Base-by-base conservation (phyloP, 768 basidiomycete species). In the Daedaleopsis nitida region DNA sequence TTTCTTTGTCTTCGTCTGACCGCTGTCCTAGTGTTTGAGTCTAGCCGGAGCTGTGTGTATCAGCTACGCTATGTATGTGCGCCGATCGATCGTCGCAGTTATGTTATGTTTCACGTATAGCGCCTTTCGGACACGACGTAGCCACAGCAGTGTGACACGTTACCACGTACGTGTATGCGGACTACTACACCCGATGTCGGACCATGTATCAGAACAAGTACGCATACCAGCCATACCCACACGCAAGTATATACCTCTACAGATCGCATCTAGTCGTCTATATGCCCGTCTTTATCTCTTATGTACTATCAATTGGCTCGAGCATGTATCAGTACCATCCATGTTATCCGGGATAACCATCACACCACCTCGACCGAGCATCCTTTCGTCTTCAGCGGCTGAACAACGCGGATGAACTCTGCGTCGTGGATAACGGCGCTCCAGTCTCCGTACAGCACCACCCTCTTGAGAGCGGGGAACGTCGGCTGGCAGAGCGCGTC, bases 361-460 rank as follows among this genome's bases (percentile, higher is more conserved):
- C 34, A 56, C 23, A 19, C 39, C 10, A 61, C 38, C 56, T 73
- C 52, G 35, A 81, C 52, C 11, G 43, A 27, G 53, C 76, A 73
- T 6, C 77, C 76, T 27, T 71, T 76, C 13, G 70, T 66, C n/a
- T 50, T 59, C 50, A 84, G 62, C 32, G 67, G 39, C 75, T 68
- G 57, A 69, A 63, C 49, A 75, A 72, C 5, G 63, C 54, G 32
- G 47, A 66, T 61, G 82, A 63, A 82, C 21, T 73, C 76, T n/a
- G 72, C 66, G 63, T 83, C 77, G 0, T 58, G 48, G 9, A 77
- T 53, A 37, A 78, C 74, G 12, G 71, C 64, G 21, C 69, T 72
- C 86, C 87, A 88, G 50, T 83, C 74, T 12, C 86, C 86, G 59
- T 84, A 77, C 19, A 89, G 68, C 27, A 80, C 60, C 4, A 89